These are phyloP conservation scores for Colletotrichum somersetense DNA, from an alignment of 2,329 filamentous ascomycete genomes.

Conservation along the genomic window DNA sequence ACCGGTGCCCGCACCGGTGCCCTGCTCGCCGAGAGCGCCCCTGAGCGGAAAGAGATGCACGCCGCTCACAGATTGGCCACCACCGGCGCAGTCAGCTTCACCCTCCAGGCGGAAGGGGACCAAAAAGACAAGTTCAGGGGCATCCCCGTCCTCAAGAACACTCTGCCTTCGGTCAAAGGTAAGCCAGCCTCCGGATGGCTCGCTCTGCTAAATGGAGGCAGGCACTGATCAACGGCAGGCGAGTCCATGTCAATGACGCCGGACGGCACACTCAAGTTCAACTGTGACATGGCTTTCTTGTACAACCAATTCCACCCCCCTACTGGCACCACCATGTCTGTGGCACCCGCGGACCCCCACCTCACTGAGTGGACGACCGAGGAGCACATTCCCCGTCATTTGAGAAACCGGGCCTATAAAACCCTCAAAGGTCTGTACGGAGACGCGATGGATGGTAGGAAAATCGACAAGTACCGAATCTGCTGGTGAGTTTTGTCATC, in stretches of 20 bases:
- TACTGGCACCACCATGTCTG: constrained; percentile 65
- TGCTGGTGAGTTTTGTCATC: constrained; percentile 56
- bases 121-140: constrained; percentile 62
- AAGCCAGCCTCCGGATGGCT: constrained; percentile 39
- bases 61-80: constrained; percentile 66
- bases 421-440: constrained; percentile 59
- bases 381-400: constrained; percentile 55
- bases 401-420: constrained; percentile 56
- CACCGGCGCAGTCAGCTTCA: constrained; percentile 64
- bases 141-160: constrained; percentile 67
- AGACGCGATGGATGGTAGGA: constrained; percentile 52
- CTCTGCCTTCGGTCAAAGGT: constrained; percentile 57
- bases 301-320: constrained; percentile 62
- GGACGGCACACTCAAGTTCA: constrained; percentile 70
- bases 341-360: constrained; percentile 57
- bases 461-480: constrained; percentile 59
- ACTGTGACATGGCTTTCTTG: constrained; percentile 69
- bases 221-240: constrained; percentile 46
- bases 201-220: constrained; percentile 14
- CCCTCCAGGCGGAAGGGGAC: constrained; percentile 53
- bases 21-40: constrained; percentile 65
- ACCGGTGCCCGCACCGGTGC: constrained; percentile 69
- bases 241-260: constrained; percentile 60
- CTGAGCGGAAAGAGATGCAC: constrained; percentile 63
- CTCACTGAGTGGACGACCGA: constrained; percentile 59